These are phyloP conservation scores for Fusarium sp. DNA, from an alignment of 2,329 filamentous ascomycete species.

Conservation along the genomic window DNA sequence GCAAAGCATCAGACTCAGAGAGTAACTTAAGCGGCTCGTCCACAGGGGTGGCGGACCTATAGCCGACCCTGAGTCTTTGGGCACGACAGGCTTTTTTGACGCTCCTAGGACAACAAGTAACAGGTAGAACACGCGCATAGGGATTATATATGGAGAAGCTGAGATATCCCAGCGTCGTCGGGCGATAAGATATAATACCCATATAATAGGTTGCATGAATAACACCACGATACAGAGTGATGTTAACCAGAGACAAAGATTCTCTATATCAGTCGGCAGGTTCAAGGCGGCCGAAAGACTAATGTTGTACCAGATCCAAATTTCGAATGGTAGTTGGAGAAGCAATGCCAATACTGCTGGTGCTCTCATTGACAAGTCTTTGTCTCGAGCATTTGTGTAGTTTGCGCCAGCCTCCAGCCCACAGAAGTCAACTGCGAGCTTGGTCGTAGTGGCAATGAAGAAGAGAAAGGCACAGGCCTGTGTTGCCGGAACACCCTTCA, in stretches of 20 bases:
- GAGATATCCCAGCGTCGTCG: constrained; percentile 1
- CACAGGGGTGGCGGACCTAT: not conserved
- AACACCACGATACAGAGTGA: accelerated
- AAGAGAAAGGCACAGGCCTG: constrained; percentile 4
- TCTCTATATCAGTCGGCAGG: accelerated
- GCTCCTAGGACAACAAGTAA: accelerated
- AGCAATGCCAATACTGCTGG: accelerated
- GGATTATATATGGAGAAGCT: not conserved
- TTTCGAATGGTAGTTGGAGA: not conserved
- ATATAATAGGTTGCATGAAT: not conserved
- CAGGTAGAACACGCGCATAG: not conserved
- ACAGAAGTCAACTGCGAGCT: constrained; percentile 8
- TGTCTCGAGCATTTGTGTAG: accelerated
- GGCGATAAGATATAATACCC: not conserved
- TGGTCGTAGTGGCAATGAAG: constrained; percentile 3
- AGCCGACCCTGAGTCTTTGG: not conserved
- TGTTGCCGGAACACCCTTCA: constrained; percentile 8
- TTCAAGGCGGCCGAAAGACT: not conserved
- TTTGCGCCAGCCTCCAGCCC: not conserved
- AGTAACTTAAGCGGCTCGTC: not conserved
- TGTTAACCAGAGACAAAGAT: not conserved
- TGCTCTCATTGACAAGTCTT: accelerated
- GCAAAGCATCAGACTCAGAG: not conserved
- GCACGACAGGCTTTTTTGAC: not conserved
- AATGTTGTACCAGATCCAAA: constrained; percentile 26